These are phyloP conservation scores for Arthroderma sp. DNA, from an alignment of 2,329 filamentous ascomycete genomes.

Conservation along the genomic window DNA sequence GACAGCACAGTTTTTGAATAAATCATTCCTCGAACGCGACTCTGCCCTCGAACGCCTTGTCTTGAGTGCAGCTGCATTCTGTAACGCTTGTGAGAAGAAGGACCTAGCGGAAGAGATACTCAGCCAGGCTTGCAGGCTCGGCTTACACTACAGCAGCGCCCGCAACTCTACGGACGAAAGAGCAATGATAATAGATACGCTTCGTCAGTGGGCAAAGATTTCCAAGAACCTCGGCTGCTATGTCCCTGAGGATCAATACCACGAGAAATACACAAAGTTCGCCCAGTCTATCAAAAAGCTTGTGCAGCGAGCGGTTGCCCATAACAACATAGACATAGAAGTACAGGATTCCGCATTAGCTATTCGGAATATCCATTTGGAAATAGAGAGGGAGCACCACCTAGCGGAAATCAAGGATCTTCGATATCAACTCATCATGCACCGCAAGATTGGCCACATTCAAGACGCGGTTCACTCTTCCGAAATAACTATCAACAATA, in stretches of 20 bases:
- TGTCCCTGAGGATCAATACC: no score
- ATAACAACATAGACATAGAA: background rate
- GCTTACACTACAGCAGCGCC: constrained; percentile 20
- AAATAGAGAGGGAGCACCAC: constrained; percentile 1
- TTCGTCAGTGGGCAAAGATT: constrained; percentile 16
- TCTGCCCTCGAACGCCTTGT: constrained; percentile 22
- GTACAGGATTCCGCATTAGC: background rate
- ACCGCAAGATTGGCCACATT: background rate
- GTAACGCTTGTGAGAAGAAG: constrained; percentile 21
- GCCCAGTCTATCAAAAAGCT: background rate
- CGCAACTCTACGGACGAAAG: constrained; percentile 18
- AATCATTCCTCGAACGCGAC: constrained; percentile 8
- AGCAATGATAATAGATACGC: constrained; percentile 9
- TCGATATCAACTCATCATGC: background rate
- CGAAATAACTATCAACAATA: background rate
- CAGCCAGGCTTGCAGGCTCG: constrained; percentile 23
- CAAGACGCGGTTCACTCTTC: background rate
- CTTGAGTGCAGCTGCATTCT: constrained; percentile 27
- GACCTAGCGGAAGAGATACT: constrained; percentile 22
- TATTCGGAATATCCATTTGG: constrained; percentile 3
- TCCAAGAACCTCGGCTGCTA: background rate
- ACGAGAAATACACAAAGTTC: constrained; percentile 1
- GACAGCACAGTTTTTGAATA: constrained; percentile 23
- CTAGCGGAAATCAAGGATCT: background rate
- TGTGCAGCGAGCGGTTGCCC: background rate